Evolutionary conservation across 768 basidiomycete genomes (phyloP).

Genomic region (Xerocomellus intermedius): DNA sequence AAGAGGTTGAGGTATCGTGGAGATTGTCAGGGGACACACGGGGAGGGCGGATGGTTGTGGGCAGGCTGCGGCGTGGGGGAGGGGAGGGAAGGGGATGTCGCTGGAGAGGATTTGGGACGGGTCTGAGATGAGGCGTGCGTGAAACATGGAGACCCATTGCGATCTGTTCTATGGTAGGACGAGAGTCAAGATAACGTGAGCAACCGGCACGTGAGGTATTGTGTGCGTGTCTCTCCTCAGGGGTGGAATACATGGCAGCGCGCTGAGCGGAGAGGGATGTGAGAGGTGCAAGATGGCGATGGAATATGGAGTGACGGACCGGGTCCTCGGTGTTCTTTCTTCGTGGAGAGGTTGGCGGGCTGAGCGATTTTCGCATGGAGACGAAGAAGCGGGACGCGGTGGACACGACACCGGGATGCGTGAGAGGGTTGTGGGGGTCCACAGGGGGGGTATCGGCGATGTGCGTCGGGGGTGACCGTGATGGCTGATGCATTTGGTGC

Average conservation of each 20-base stretch:
- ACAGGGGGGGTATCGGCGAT: constrained; percentile 1
- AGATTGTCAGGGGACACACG: constrained; percentile 21
- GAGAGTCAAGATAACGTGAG: constrained; percentile 42
- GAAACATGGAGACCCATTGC: constrained; percentile 80
- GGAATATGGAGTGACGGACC: constrained; percentile 16
- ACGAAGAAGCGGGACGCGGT: constrained; percentile 30
- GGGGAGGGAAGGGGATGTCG: constrained; percentile 19
- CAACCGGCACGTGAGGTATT: constrained; percentile 35
- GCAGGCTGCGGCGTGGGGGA: constrained; percentile 18
- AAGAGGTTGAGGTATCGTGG: constrained; percentile 21
- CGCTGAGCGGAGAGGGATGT: constrained; percentile 18
- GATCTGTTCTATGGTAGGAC: constrained; percentile 72
- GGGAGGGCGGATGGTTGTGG: constrained; percentile 28
- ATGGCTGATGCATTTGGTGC: constrained; percentile 17
- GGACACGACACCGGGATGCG: constrained; percentile 13
- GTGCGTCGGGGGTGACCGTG: constrained; percentile 15
- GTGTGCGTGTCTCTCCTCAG: constrained; percentile 37
- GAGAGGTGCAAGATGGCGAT: constrained; percentile 3
- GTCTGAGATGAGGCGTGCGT: constrained; percentile 68
- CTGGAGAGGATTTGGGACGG: constrained; percentile 25
- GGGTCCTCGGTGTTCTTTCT: constrained; percentile 14
- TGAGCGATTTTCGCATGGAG: constrained; percentile 33
- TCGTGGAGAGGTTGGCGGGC: constrained; percentile 19
- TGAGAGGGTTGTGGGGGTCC: not conserved
- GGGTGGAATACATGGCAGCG: constrained; percentile 42